Percentiles rank a stretch among this genome's conserved stretches.
phyloP scores from a whole-genome alignment of 345 rosid species.

The Rhizophora apiculata region DNA sequence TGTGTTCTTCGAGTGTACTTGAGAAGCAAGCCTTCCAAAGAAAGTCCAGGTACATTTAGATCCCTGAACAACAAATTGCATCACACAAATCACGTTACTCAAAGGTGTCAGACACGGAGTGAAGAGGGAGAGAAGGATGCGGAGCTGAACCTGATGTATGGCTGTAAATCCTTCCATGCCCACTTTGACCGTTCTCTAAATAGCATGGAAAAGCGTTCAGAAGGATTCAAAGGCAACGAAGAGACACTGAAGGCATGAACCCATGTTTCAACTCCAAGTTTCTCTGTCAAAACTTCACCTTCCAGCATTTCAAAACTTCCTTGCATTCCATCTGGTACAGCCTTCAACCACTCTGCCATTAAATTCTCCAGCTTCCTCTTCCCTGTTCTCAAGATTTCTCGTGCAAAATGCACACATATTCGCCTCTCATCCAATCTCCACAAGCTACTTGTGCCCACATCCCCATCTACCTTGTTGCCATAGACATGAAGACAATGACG shows the following conservation, averaged over 20 bases:
- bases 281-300: conserved; percentile 89
- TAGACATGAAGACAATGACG: conserved; percentile 59
- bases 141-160: conserved; percentile 64
- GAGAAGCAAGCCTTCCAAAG: conserved; percentile 78
- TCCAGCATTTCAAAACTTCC: conserved; percentile 69
- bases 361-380: conserved; percentile 63
- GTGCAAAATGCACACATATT: conserved; percentile 75
- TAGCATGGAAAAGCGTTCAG: conserved; percentile 63
- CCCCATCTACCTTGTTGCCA: conserved; percentile 44
- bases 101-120: neutral
- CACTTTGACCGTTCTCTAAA: conserved; percentile 73
- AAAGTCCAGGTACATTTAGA: conserved; percentile 73
- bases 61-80: conserved; percentile 47
- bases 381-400: conserved; percentile 53
- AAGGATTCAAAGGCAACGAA: conserved; percentile 68
- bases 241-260: conserved; percentile 59
- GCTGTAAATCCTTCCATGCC: conserved; percentile 89
- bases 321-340: conserved; percentile 66
- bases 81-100: neutral
- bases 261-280: conserved; percentile 70
- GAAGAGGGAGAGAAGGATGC: neutral
- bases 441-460: conserved; percentile 15
- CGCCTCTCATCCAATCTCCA: conserved; percentile 72
- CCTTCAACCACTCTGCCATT: conserved; percentile 62
- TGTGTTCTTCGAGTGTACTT: conserved; percentile 82